These are phyloP conservation scores for Calonectria multiphialidica DNA, from an alignment of 2,329 filamentous ascomycete species.

Conservation along the genomic window DNA sequence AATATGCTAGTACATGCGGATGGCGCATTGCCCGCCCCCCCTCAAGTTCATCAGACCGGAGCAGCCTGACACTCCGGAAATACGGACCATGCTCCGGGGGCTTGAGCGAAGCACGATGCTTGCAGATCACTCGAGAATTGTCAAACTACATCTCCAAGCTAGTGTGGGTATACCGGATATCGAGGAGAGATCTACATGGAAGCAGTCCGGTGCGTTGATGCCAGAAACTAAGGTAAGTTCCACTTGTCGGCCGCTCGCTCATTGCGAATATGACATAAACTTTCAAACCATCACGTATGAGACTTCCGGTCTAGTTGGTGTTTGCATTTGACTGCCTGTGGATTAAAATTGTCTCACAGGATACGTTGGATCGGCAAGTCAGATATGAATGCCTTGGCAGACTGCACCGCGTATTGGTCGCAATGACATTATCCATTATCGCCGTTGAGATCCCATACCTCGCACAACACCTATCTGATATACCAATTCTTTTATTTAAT, in stretches of 20 bases:
- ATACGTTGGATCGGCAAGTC: no score
- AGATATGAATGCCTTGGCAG: no score
- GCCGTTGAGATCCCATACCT: no score
- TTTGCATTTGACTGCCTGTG: background rate
- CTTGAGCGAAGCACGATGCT: background rate
- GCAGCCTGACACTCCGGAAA: background rate
- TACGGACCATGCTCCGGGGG: background rate
- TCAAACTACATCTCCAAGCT: no score
- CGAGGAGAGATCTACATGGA: background rate
- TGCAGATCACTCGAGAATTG: background rate
- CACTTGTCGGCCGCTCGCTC: background rate
- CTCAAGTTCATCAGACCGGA: background rate
- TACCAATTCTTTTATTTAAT: no score
- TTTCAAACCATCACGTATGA: background rate
- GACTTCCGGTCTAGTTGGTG: background rate
- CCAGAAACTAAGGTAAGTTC: background rate
- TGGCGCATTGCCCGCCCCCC: background rate
- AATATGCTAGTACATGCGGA: background rate
- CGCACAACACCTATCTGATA: no score
- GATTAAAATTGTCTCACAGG: background rate
- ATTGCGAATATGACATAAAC: background rate
- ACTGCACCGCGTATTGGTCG: no score
- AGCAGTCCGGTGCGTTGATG: background rate
- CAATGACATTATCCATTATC: no score
- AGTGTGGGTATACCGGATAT: background rate